Conservation (phyloP, 305 asterid species). For the Solanum hybrid region DNA sequence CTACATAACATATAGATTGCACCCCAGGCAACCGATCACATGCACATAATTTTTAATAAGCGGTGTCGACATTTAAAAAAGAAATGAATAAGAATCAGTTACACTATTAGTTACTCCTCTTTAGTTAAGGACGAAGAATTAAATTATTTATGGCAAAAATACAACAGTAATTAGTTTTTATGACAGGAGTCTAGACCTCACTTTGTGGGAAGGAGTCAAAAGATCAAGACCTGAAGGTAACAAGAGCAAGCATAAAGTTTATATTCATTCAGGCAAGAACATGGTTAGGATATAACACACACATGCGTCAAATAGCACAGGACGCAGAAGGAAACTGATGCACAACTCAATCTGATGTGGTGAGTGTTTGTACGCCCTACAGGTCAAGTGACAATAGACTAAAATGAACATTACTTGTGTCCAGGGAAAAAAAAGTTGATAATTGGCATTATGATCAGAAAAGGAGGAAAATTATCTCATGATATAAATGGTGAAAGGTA, state of each 20-base stretch:
- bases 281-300: no score
- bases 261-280: not conserved
- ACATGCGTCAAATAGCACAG: no score
- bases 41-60: not conserved
- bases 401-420: not conserved
- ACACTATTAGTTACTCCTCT: not conserved
- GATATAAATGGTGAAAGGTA: not conserved
- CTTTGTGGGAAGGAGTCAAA: not conserved
- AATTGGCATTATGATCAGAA: not conserved
- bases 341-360: not conserved
- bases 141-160: not conserved
- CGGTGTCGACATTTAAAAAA: not conserved
- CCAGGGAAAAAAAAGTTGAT: not conserved
- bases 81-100: not conserved
- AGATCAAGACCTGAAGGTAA: not conserved
- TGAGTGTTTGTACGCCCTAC: not conserved
- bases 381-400: not conserved
- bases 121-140: not conserved
- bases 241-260: not conserved
- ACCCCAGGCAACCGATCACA: not conserved
- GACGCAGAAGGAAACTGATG: not conserved
- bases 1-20: not conserved
- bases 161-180: not conserved
- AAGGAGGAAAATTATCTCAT: not conserved
- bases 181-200: not conserved